Evolutionary conservation across 164 flowering plant genomes (phyloP).

Genomic region (Brasenia schreberi): DNA sequence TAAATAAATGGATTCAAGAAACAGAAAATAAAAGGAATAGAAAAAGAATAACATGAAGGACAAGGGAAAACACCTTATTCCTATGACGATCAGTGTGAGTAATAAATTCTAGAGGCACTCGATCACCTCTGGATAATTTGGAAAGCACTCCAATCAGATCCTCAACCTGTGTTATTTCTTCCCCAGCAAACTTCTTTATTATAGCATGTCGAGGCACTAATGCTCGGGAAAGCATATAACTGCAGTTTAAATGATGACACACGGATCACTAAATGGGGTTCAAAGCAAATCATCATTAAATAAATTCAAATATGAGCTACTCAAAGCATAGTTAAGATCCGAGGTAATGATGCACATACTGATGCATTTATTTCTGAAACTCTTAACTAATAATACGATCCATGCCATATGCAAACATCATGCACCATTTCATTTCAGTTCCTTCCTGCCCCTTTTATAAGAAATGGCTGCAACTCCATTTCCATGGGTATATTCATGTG

Average conservation of each 20-base stretch:
- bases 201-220: constrained; percentile 94
- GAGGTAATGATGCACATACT: no score
- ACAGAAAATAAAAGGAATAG: not conserved
- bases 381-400: no score
- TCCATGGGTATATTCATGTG: no score
- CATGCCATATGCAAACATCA: no score
- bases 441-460: no score
- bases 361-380: no score
- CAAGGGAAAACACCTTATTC: constrained; percentile 54
- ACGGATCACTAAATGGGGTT: no score
- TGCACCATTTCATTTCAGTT: no score
- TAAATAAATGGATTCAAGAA: not conserved
- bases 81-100: constrained; percentile 77
- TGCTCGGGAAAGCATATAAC: constrained; percentile 91
- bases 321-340: no score
- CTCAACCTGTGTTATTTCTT: constrained; percentile 59
- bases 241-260: constrained; percentile 20
- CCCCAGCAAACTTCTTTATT: constrained; percentile 83
- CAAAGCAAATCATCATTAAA: no score
- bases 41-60: not conserved
- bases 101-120: constrained; percentile 83
- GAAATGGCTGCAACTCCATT: no score
- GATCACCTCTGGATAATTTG: constrained; percentile 71
- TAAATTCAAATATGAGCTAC: no score
- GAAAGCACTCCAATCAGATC: constrained; percentile 49